Evolutionary conservation across 1,284 basidiomycete species (phyloP).

Genomic region (Rhodotorula sp.): DNA sequence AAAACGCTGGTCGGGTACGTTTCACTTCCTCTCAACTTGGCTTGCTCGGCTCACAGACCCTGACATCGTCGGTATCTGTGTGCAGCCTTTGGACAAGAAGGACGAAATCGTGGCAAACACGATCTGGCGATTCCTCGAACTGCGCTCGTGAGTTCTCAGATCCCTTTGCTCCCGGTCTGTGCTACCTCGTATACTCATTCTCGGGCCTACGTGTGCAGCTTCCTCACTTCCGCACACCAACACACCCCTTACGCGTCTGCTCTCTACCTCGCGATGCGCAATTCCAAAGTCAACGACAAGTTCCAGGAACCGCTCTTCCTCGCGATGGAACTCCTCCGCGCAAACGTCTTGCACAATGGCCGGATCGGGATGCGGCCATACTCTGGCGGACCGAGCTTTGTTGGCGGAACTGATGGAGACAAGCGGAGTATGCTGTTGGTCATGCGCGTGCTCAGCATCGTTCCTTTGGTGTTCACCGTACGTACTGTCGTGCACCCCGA

Average conservation of each 20-base stretch:
- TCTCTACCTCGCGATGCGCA: constrained; percentile 75
- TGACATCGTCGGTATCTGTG: background rate
- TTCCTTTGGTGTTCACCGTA: constrained; percentile 89
- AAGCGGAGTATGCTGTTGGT: constrained; percentile 71
- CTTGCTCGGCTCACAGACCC: constrained; percentile 33
- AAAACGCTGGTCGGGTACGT: constrained; percentile 54
- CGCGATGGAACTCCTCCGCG: constrained; percentile 86
- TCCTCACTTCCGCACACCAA: constrained; percentile 78
- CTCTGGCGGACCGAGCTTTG: constrained; percentile 92
- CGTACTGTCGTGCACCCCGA: constrained; percentile 42
- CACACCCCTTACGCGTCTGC: constrained; percentile 88
- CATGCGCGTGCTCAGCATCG: constrained; percentile 91
- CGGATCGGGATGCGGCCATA: constrained; percentile 83
- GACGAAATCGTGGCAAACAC: constrained; percentile 98
- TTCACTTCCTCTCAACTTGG: constrained; percentile 29
- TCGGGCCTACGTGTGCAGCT: constrained; percentile 55
- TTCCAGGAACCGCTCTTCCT: constrained; percentile 95
- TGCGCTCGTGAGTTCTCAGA: constrained; percentile 69
- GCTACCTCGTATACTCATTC: background rate
- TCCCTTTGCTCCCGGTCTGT: background rate
- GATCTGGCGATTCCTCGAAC: constrained; percentile 95
- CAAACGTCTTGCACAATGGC: constrained; percentile 91
- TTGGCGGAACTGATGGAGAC: constrained; percentile 55
- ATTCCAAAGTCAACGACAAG: constrained; percentile 86
- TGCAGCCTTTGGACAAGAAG: constrained; percentile 80